Conservation (phyloP, 2,329 filamentous ascomycete genomes). For the Fusarium agapanthi region DNA sequence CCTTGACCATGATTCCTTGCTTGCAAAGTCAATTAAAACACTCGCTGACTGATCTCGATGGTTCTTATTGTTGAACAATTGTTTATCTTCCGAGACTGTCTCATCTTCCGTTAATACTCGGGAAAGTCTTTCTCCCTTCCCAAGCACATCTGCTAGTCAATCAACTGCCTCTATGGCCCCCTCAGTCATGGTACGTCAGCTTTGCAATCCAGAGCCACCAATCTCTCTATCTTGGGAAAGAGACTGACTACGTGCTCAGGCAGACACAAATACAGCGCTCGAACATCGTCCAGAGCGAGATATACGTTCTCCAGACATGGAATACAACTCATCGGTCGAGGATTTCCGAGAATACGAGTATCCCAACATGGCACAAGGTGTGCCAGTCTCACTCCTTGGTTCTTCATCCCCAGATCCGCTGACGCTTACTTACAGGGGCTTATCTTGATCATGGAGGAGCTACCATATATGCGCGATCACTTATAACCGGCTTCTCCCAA, state of each 20-base stretch:
- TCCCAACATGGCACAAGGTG: conserved; percentile 42
- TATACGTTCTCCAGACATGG: conserved; percentile 20
- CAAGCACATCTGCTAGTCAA: not conserved
- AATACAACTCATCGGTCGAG: conserved; percentile 39
- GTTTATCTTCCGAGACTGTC: not conserved
- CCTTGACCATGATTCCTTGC: not conserved
- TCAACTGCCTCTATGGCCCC: conserved; percentile 5
- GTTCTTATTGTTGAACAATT: not conserved
- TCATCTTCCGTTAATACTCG: not conserved
- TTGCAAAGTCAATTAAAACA: not conserved
- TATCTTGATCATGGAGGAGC: conserved; percentile 69
- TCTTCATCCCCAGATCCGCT: not conserved
- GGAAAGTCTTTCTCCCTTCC: not conserved
- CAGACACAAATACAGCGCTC: conserved; percentile 10
- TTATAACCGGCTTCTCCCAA: conserved; percentile 63
- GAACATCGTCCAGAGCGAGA: conserved; percentile 14
- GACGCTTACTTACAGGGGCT: conserved; percentile 38
- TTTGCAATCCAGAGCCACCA: not conserved
- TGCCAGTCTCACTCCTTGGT: not conserved
- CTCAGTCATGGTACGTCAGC: conserved; percentile 29
- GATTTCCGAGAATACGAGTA: conserved; percentile 41
- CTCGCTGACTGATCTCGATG: not conserved
- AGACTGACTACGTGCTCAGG: conserved; percentile 5
- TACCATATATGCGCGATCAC: conserved; percentile 66
- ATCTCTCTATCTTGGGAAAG: not conserved